Conservation (phyloP, 441 rosid genomes). For the Adansonia madagascariensis region DNA sequence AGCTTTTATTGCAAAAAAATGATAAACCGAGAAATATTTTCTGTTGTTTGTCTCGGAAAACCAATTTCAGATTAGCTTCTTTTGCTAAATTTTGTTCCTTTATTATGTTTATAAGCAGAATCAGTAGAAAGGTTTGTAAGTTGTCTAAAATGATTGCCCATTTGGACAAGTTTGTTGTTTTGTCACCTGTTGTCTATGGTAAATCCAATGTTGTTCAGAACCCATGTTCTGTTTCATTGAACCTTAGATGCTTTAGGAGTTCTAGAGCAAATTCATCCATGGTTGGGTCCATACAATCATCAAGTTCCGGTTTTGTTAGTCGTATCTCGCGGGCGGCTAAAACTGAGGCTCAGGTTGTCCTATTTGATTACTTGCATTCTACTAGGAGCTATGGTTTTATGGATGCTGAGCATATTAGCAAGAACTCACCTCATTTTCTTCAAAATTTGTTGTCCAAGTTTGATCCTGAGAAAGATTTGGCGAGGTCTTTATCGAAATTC, state of each 20-base stretch:
- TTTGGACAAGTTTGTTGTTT: constrained; percentile 32
- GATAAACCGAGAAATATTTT: not conserved
- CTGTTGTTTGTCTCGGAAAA: not conserved
- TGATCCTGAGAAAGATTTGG: constrained; percentile 47
- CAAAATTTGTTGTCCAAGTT: constrained; percentile 52
- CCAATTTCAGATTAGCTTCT: constrained; percentile 10
- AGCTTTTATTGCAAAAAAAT: not conserved
- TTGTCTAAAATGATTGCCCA: constrained; percentile 44
- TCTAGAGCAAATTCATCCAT: constrained; percentile 29
- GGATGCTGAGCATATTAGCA: constrained; percentile 86
- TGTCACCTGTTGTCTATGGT: constrained; percentile 33
- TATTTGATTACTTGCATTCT: constrained; percentile 71
- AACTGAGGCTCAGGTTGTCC: constrained; percentile 57
- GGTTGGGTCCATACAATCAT: constrained; percentile 34
- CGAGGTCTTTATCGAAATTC: constrained; percentile 45
- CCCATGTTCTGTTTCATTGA: constrained; percentile 38
- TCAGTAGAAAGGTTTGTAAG: constrained; percentile 30
- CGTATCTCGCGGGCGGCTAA: constrained; percentile 46
- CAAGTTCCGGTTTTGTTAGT: constrained; percentile 31
- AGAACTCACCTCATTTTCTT: constrained; percentile 64
- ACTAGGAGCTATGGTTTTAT: constrained; percentile 57
- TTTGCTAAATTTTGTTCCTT: not conserved
- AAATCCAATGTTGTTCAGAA: constrained; percentile 30
- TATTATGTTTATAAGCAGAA: constrained; percentile 40
- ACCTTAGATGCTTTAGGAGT: constrained; percentile 40